Evolutionary conservation across 225 moss, liverwort and hornwort species (phyloP), one percentile per base, ranked within the genome.

Genomic region (Physcomitrellopsis africana): DNA sequence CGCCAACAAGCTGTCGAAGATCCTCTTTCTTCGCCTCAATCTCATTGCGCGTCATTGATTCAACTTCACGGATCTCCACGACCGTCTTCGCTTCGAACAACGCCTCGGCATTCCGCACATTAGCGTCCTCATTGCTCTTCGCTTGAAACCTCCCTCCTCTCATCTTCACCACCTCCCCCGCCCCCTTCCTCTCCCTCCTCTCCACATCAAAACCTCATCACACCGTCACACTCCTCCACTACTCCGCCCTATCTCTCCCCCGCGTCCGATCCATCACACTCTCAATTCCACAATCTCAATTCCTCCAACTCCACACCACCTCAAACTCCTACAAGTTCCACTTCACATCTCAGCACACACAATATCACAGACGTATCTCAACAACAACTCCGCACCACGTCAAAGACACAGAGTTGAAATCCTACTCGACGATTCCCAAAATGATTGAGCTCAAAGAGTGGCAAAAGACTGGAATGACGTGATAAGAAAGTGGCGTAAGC

Each of bases 21-120:
- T 92, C 92, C 77, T 92, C 92, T 69, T 90, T 85, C 82, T 90
- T 90, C 76, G 85, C 90, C 76, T 90, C 92, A 59, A 92, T 90
- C 77, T 92, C 92, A 66, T 76, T 82, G 10, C 82, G 86, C 16
- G 92, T 93, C 73, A 82, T 86, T 43, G 72, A 71, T 53, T 88
- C 92, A 81, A 90, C 92, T 59, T 86, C 86, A 2, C 92, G 83
- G 78, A 93, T 90, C 88, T 90, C 90, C 71, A 76, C 88, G 65
- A 88, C 88, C 49, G 80, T 87, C 67, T 86, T 84, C 17, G 90
- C 86, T 74, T 93, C 90, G 41, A 93, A 93, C 37, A 93, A 63
- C 20, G 86, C 83, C 88, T 93, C 92, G 29, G 92, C 92, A 73
- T 90, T 90, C 14, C 92, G 88, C 43, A 79, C 63, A 59, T 84